These are phyloP conservation scores for Setaria viridis DNA, from an alignment of 202 grass and related monocot species.

Conservation along the genomic window DNA sequence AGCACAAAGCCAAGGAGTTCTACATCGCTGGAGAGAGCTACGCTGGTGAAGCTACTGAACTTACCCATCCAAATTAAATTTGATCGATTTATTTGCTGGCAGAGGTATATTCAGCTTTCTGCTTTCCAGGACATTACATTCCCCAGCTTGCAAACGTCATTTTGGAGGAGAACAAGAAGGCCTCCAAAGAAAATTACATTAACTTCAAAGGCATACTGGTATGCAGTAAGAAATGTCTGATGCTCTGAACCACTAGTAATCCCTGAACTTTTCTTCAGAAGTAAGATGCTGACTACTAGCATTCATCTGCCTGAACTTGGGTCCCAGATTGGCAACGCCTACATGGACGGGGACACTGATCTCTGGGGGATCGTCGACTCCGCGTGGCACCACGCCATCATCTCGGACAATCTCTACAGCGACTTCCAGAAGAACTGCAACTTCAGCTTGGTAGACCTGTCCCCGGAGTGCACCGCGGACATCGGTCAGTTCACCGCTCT, in stretches of 20 bases:
- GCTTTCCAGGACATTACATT: slow-evolving; percentile 53
- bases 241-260: neutral
- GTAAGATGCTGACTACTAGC: neutral
- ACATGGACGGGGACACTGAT: slow-evolving; percentile 53
- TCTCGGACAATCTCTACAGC: slow-evolving; percentile 52
- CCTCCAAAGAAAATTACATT: slow-evolving; percentile 32
- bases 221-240: neutral
- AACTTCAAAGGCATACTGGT: slow-evolving; percentile 68
- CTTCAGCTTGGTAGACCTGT: slow-evolving; percentile 40
- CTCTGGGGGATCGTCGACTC: slow-evolving; percentile 50
- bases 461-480: slow-evolving; percentile 20
- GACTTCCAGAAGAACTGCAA: slow-evolving; percentile 41
- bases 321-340: slow-evolving; percentile 54
- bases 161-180: slow-evolving; percentile 55
- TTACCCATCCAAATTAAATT: neutral
- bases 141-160: slow-evolving; percentile 59
- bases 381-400: slow-evolving; percentile 57
- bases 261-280: neutral
- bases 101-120: neutral
- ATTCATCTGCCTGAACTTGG: neutral
- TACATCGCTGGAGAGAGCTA: slow-evolving; percentile 72
- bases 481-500: slow-evolving; percentile 34
- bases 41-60: slow-evolving; percentile 40
- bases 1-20: slow-evolving; percentile 63
- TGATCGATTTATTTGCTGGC: neutral